These are phyloP conservation scores for Botryotinia calthae DNA, from an alignment of 2,329 filamentous ascomycete species.

Conservation along the genomic window DNA sequence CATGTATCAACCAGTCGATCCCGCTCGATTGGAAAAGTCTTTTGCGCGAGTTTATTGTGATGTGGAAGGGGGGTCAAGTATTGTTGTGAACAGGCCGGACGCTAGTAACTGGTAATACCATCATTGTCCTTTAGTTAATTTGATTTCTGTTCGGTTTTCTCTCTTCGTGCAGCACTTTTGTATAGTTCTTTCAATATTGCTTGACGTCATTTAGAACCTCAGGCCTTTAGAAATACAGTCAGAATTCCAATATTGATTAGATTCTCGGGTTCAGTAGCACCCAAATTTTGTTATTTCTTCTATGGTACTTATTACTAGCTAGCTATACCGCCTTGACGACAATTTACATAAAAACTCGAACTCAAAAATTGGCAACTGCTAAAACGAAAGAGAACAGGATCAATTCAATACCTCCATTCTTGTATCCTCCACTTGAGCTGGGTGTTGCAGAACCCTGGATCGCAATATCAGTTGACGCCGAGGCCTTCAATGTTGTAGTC, in stretches of 20 bases:
- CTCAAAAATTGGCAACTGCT: not conserved
- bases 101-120: not conserved
- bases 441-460: not conserved
- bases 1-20: not conserved
- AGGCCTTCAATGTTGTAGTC: not conserved
- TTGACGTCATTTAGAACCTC: not conserved
- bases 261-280: not conserved
- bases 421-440: not conserved
- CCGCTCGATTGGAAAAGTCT: not conserved
- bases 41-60: not conserved
- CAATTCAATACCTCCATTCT: not conserved
- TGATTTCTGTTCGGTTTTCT: not conserved
- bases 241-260: not conserved
- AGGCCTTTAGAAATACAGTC: not conserved
- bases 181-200: not conserved
- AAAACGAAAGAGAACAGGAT: not conserved
- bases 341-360: not conserved
- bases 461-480: not conserved
- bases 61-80: not conserved
- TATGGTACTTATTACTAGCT: not conserved
- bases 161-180: not conserved
- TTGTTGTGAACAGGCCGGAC: not conserved
- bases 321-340: not conserved
- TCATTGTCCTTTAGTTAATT: not conserved
- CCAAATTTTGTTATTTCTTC: not conserved